These are phyloP conservation scores for Coelastrella sp. DNA, from an alignment of 139 green algal species.

Conservation along the genomic window DNA sequence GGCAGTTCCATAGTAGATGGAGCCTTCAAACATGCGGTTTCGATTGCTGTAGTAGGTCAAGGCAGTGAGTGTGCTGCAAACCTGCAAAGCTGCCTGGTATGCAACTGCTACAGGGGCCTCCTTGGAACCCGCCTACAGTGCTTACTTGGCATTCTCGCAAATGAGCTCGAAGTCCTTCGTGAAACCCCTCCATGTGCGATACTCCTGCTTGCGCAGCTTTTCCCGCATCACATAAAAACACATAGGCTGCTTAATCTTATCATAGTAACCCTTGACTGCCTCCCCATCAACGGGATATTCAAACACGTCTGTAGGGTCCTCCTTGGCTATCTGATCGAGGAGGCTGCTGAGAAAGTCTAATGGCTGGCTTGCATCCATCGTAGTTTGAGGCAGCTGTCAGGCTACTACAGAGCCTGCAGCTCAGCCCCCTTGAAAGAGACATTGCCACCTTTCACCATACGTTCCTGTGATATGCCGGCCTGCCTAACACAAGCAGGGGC, in stretches of 20 bases:
- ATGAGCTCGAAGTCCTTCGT: conserved; percentile 67
- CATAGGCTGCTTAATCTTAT: conserved; percentile 69
- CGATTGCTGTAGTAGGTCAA: no score
- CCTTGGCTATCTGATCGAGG: conserved; percentile 23
- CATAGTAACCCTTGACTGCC: conserved; percentile 24
- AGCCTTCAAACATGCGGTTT: no score
- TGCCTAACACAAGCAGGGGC: background rate
- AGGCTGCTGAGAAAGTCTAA: conserved; percentile 6
- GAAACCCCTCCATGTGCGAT: conserved; percentile 58
- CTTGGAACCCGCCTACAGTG: background rate
- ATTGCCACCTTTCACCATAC: background rate
- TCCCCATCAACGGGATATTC: conserved; percentile 50
- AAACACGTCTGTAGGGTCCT: conserved; percentile 12
- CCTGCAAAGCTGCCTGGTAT: no score
- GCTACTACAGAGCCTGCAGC: background rate
- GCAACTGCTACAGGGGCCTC: background rate
- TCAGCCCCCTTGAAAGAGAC: background rate
- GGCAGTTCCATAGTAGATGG: background rate
- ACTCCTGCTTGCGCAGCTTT: conserved; percentile 58
- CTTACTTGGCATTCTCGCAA: conserved; percentile 63
- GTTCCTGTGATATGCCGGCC: background rate
- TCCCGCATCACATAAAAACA: conserved; percentile 63
- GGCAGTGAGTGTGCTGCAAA: background rate
- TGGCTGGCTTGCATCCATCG: background rate
- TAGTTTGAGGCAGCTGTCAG: background rate